phyloP scores from a whole-genome alignment of 73 alveolate genomes.

The Paramecium primaurelia region DNA sequence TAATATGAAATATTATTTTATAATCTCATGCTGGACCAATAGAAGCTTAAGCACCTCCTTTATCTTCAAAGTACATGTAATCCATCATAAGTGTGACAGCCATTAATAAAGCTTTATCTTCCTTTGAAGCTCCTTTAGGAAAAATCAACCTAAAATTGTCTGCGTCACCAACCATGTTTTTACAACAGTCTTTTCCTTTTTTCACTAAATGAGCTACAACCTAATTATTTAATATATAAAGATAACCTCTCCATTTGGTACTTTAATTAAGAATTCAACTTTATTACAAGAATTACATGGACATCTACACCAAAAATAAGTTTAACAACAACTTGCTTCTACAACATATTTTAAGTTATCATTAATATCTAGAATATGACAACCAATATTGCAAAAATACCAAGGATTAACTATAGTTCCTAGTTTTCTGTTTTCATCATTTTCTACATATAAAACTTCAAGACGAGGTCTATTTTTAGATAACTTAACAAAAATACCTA shows the following conservation, averaged over 20 bases:
- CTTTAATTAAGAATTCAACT: neutral
- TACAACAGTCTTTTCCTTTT: slow-evolving; percentile 35
- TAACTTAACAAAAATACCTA: neutral
- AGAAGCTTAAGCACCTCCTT: neutral
- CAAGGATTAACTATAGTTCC: slow-evolving; percentile 41
- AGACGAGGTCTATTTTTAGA: slow-evolving; percentile 32
- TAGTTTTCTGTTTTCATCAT: neutral
- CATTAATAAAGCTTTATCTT: slow-evolving; percentile 45
- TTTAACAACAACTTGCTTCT: slow-evolving; percentile 40
- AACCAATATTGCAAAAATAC: slow-evolving; percentile 6
- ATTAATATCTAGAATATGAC: neutral
- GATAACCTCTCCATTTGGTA: neutral
- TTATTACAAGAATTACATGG: slow-evolving; percentile 6
- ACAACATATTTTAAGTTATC: neutral
- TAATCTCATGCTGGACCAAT: neutral
- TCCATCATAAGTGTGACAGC: slow-evolving; percentile 53
- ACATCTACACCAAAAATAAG: slow-evolving; percentile 9
- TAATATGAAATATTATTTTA: neutral
- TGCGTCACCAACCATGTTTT: neutral
- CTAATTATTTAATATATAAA: neutral
- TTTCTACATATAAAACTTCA: neutral
- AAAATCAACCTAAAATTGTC: slow-evolving; percentile 26
- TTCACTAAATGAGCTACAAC: slow-evolving; percentile 16
- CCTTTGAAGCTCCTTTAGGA: slow-evolving; percentile 32
- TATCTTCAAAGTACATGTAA: slow-evolving; percentile 50